Conservation (phyloP, 495 filamentous ascomycete genomes). For the Pseudomonodictys pantanalensis region DNA sequence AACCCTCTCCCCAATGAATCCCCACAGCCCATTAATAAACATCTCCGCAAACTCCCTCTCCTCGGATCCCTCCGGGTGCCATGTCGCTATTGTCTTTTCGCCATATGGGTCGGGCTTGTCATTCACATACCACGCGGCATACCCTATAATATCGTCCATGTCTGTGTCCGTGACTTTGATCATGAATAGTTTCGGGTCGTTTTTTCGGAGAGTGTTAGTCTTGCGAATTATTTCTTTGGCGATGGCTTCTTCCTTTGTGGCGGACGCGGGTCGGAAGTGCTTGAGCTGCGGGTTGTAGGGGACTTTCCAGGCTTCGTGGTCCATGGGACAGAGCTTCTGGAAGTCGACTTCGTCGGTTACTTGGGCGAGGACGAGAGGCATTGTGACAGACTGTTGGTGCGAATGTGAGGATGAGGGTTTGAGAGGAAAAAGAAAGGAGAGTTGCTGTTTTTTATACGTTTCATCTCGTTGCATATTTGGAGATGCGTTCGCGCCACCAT, state of each 20-base stretch:
- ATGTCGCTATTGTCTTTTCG: slow-evolving; percentile 14
- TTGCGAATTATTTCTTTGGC: neutral
- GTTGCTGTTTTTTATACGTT: too few species aligned
- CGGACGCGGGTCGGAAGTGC: slow-evolving; percentile 12
- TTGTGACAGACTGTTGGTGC: neutral
- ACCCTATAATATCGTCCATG: slow-evolving; percentile 36
- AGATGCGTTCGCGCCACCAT: too few species aligned
- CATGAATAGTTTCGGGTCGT: slow-evolving; percentile 23
- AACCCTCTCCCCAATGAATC: slow-evolving; percentile 18
- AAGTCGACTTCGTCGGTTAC: slow-evolving; percentile 4
- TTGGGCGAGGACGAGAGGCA: slow-evolving; percentile 3
- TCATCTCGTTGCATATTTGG: too few species aligned
- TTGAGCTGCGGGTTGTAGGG: slow-evolving; percentile 29
- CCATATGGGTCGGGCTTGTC: slow-evolving; percentile 36
- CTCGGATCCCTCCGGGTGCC: slow-evolving; percentile 38
- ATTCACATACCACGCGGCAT: slow-evolving; percentile 39
- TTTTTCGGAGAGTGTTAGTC: neutral
- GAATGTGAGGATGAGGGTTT: neutral
- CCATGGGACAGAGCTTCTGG: slow-evolving; percentile 11
- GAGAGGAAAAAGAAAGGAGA: too few species aligned
- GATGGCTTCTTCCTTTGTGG: slow-evolving; percentile 16
- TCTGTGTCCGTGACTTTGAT: slow-evolving; percentile 40
- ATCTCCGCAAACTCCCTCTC: slow-evolving; percentile 24
- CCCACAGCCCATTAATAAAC: slow-evolving; percentile 26
- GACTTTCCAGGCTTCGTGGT: slow-evolving; percentile 15